Conservation (phyloP, 2,329 filamentous ascomycete species). For the Alternaria incomplexa region DNA sequence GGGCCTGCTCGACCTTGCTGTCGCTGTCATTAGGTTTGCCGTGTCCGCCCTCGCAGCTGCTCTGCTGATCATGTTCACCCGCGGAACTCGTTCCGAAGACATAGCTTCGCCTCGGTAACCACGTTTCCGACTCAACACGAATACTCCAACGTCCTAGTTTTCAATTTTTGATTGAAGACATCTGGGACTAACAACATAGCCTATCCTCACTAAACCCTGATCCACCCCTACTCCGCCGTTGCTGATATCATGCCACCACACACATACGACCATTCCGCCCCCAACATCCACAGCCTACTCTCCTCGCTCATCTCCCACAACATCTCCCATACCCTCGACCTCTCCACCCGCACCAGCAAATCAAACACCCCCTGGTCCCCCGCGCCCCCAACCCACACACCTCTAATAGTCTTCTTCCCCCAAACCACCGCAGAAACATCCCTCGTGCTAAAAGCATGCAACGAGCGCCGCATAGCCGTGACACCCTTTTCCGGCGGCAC, state of each 20-base stretch:
- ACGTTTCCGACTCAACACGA: too few relatives aligned
- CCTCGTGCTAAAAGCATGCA: conserved; percentile 81
- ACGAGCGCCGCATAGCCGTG: conserved; percentile 78
- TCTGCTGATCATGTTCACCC: neutral
- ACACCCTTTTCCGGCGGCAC: conserved; percentile 86
- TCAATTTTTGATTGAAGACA: too few relatives aligned
- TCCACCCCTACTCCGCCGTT: too few relatives aligned
- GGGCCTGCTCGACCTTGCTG: neutral
- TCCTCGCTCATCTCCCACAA: neutral
- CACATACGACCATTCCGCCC: conserved; percentile 20
- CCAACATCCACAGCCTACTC: conserved; percentile 15
- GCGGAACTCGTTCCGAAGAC: neutral
- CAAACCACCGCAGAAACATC: conserved; percentile 78
- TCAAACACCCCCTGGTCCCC: conserved; percentile 34
- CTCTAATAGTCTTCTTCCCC: conserved; percentile 72
- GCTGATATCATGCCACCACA: conserved; percentile 2
- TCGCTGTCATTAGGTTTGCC: neutral
- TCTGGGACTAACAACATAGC: too few relatives aligned
- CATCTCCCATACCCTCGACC: conserved; percentile 19
- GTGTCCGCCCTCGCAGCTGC: neutral
- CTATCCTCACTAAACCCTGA: too few relatives aligned
- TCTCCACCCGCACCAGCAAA: conserved; percentile 16
- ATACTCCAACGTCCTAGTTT: too few relatives aligned
- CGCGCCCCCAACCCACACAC: conserved; percentile 39
- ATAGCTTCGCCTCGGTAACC: neutral